Percentiles rank a stretch among this genome's conserved stretches.
These are phyloP conservation scores for Mycena epipterygia DNA, from an alignment of 768 basidiomycete genomes.

Conservation along the genomic window DNA sequence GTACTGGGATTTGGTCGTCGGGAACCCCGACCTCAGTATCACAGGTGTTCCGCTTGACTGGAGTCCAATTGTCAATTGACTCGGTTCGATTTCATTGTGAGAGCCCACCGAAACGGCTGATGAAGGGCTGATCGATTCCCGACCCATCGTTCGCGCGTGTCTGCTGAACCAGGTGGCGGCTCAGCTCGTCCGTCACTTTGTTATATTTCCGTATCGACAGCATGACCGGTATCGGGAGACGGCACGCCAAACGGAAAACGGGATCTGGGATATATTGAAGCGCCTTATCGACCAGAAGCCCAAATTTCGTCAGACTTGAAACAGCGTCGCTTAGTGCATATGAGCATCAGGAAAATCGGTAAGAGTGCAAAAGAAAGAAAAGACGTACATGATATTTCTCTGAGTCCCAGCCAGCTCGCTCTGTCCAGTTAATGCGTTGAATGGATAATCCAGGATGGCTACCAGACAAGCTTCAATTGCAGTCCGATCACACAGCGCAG, in stretches of 20 bases:
- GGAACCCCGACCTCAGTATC: neutral
- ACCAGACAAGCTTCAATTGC: neutral
- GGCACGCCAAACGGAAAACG: neutral
- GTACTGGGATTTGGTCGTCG: slow-evolving; percentile 7
- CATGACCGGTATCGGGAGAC: neutral
- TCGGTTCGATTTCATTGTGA: too few species aligned
- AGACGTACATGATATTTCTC: slow-evolving; percentile 1
- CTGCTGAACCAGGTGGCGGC: neutral
- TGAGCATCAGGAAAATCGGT: neutral
- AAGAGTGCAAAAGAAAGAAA: neutral
- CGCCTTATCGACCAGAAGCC: neutral
- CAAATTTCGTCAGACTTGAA: neutral
- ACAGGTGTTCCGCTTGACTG: neutral
- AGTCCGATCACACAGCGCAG: neutral
- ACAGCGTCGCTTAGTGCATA: slow-evolving; percentile 6
- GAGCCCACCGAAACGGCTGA: neutral
- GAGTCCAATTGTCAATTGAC: too few species aligned
- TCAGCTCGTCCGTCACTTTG: neutral
- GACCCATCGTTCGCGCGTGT: neutral
- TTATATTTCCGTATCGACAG: neutral
- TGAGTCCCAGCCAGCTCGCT: slow-evolving; percentile 5
- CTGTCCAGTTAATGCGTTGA: neutral
- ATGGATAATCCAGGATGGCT: slow-evolving; percentile 3
- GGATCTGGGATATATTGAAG: slow-evolving; percentile 7
- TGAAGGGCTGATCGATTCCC: neutral